A percentile compares a stretch with the other conserved stretches of the same genome.
Conservation (phyloP, 768 basidiomycete species). For the Sporobolomyces pararoseus region DNA sequence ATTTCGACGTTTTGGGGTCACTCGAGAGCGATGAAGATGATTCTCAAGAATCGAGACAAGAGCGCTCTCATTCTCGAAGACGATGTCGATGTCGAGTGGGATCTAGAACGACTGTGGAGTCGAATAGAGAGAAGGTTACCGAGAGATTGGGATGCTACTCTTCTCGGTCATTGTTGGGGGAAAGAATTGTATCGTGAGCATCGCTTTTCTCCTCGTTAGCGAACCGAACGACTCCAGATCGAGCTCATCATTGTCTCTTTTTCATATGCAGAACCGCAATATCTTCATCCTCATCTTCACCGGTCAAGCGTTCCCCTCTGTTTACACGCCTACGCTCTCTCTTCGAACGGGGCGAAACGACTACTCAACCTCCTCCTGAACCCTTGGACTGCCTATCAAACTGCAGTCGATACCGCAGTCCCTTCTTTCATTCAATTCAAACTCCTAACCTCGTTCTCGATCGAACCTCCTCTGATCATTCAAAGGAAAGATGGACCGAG, state of each 20-base stretch:
- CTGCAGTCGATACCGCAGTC: conserved; percentile 45
- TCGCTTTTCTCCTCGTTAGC: not conserved
- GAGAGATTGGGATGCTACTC: conserved; percentile 39
- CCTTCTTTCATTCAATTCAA: conserved; percentile 40
- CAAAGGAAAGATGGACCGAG: conserved; percentile 45
- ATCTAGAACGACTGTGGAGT: conserved; percentile 45
- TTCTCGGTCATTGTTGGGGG: conserved; percentile 47
- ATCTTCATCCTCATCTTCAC: conserved; percentile 45
- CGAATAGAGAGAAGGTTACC: conserved; percentile 40
- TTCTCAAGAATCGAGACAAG: conserved; percentile 39
- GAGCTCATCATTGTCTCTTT: too few relatives aligned
- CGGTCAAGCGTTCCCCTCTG: conserved; percentile 41
- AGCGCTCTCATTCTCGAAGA: conserved; percentile 45
- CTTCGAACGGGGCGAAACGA: conserved; percentile 26
- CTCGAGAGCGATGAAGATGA: conserved; percentile 42
- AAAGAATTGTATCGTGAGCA: conserved; percentile 39
- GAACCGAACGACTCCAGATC: not conserved
- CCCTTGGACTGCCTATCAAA: conserved; percentile 45
- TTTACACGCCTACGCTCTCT: conserved; percentile 45
- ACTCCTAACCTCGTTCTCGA: conserved; percentile 39
- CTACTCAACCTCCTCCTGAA: conserved; percentile 39
- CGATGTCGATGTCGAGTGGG: conserved; percentile 47
- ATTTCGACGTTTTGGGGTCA: conserved; percentile 45
- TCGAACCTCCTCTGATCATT: conserved; percentile 47
- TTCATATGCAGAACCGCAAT: conserved; percentile 44